A percentile compares a stretch with the other conserved stretches of the same genome.
phyloP scores from a whole-genome alignment of 2,329 filamentous ascomycete genomes.

The Talaromyces amestolkiae region DNA sequence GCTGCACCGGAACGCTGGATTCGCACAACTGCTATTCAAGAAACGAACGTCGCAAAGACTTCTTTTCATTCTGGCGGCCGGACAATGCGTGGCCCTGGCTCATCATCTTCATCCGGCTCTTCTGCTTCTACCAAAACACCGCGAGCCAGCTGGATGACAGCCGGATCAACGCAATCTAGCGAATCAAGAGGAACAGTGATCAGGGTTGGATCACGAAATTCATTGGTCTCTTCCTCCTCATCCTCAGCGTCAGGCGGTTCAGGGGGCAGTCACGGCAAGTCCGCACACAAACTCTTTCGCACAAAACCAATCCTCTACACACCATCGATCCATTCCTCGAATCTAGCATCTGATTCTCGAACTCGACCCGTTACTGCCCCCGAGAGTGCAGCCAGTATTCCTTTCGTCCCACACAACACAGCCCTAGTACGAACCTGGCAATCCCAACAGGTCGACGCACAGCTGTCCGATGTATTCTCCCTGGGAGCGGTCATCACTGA shows the following conservation, averaged over 20 bases:
- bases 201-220: slow-evolving; percentile 29
- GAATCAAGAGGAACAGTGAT: slow-evolving; percentile 38
- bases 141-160: slow-evolving; percentile 22
- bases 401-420: slow-evolving; percentile 21
- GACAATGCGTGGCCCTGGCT: slow-evolving; percentile 30
- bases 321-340: slow-evolving; percentile 34
- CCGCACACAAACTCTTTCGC: slow-evolving; percentile 17
- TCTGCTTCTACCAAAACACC: slow-evolving; percentile 18
- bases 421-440: slow-evolving; percentile 41
- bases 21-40: slow-evolving; percentile 38
- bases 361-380: slow-evolving; percentile 32
- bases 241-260: slow-evolving; percentile 33
- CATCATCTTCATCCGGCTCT: slow-evolving; percentile 20
- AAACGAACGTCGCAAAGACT: slow-evolving; percentile 30
- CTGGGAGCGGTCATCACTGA: slow-evolving; percentile 59
- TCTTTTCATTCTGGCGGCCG: slow-evolving; percentile 43
- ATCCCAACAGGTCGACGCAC: slow-evolving; percentile 34
- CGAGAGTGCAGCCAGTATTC: slow-evolving; percentile 24
- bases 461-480: slow-evolving; percentile 56
- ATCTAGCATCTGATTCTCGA: slow-evolving; percentile 22
- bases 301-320: slow-evolving; percentile 33
- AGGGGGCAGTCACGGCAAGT: slow-evolving; percentile 19
- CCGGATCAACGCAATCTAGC: slow-evolving; percentile 30
- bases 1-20: slow-evolving; percentile 56
- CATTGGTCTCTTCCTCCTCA: slow-evolving; percentile 28